Evolutionary conservation across 768 basidiomycete species (phyloP).

Genomic region (Tulasnella sp.): DNA sequence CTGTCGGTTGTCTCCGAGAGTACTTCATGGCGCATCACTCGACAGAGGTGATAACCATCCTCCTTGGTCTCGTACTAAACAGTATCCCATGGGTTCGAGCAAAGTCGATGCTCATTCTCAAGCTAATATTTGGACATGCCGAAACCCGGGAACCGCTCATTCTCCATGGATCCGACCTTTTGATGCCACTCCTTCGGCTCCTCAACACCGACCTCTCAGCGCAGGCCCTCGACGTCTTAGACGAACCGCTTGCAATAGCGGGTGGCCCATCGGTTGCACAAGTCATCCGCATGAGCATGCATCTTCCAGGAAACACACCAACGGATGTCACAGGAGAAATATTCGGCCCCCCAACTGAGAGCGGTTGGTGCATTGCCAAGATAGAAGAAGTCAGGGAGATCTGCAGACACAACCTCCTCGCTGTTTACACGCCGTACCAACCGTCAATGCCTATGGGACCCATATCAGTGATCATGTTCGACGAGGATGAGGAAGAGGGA

Average conservation of each 20-base stretch:
- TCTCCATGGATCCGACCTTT: slow-evolving; percentile 73
- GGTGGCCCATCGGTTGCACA: slow-evolving; percentile 64
- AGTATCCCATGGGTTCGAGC: slow-evolving; percentile 73
- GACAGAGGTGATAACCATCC: slow-evolving; percentile 75
- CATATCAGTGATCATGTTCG: slow-evolving; percentile 39
- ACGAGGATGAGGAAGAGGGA: slow-evolving; percentile 31
- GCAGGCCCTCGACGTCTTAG: slow-evolving; percentile 87
- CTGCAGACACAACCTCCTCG: slow-evolving; percentile 74
- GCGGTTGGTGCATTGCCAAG: slow-evolving; percentile 83
- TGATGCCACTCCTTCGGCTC: slow-evolving; percentile 86
- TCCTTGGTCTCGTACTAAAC: slow-evolving; percentile 85
- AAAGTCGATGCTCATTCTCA: slow-evolving; percentile 81
- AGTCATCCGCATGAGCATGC: slow-evolving; percentile 90
- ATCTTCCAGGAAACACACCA: slow-evolving; percentile 40
- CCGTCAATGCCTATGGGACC: slow-evolving; percentile 34
- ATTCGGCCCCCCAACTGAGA: slow-evolving; percentile 75
- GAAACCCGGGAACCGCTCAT: slow-evolving; percentile 72
- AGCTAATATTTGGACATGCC: slow-evolving; percentile 80
- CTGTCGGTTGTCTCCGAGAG: slow-evolving; percentile 77
- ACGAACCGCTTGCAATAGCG: slow-evolving; percentile 78
- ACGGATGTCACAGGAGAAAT: slow-evolving; percentile 61
- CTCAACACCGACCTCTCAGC: slow-evolving; percentile 82
- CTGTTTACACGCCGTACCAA: slow-evolving; percentile 81
- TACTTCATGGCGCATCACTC: slow-evolving; percentile 72
- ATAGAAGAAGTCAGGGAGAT: slow-evolving; percentile 54